Evolutionary conservation across 176 grass and related monocot genomes (phyloP).

Genomic region (Cenchrus americanus): DNA sequence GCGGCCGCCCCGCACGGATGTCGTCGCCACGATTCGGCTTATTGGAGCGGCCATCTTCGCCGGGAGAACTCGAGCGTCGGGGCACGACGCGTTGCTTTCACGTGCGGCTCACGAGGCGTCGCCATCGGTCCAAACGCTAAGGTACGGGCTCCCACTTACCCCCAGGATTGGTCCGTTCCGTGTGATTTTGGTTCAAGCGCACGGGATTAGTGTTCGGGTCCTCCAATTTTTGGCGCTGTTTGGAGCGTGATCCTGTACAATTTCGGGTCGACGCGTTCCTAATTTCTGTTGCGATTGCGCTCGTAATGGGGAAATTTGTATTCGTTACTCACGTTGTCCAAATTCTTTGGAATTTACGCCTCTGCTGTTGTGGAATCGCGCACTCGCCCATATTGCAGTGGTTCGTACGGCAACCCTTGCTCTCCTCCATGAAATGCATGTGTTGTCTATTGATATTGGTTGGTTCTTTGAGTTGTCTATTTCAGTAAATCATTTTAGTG

Average conservation of each 20-base stretch:
- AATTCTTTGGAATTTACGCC: background rate
- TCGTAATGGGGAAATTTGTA: background rate
- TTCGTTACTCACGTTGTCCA: background rate
- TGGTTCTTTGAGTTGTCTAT: too few relatives aligned
- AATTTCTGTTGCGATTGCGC: background rate
- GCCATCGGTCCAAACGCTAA: constrained; percentile 3
- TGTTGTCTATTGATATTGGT: too few relatives aligned
- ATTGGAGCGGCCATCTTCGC: too few relatives aligned
- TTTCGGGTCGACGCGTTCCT: background rate
- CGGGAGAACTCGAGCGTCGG: background rate
- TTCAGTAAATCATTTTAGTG: too few relatives aligned
- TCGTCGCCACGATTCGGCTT: background rate
- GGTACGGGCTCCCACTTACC: background rate
- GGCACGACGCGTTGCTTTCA: background rate
- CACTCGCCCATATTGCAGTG: background rate
- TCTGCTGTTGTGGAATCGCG: background rate
- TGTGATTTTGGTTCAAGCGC: background rate
- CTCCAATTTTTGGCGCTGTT: background rate
- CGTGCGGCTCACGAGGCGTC: constrained; percentile 12
- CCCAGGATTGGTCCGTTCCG: background rate
- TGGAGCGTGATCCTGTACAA: background rate
- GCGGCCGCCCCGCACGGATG: constrained; percentile 1
- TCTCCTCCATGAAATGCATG: background rate
- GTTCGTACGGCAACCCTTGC: background rate
- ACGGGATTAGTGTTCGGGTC: constrained; percentile 3